Conservation (phyloP, 2,329 filamentous ascomycete genomes). For the Pseudogymnoascus sp. region DNA sequence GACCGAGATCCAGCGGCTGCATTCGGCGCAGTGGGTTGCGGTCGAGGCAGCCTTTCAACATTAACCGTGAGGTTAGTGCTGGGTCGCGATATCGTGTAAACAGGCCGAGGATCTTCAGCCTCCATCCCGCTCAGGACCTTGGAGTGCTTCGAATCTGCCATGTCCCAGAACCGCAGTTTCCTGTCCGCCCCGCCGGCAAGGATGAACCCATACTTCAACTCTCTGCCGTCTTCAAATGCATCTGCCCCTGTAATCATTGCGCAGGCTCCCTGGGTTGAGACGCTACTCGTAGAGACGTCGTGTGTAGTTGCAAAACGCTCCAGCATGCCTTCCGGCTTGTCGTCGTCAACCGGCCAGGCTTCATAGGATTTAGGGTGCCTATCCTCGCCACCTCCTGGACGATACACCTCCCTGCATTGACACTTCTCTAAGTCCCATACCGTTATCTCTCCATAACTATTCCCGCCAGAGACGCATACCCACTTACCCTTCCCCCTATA, state of each 20-base stretch:
- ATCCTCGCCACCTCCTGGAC: slow-evolving; percentile 50
- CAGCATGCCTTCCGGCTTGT: slow-evolving; percentile 78
- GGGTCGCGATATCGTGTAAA: slow-evolving; percentile 58
- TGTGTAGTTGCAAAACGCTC: slow-evolving; percentile 72
- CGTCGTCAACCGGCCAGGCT: slow-evolving; percentile 83
- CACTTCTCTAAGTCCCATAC: slow-evolving; percentile 94
- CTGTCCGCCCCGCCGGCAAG: slow-evolving; percentile 83
- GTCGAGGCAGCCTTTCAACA: slow-evolving; percentile 41
- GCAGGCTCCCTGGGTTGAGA: slow-evolving; percentile 59
- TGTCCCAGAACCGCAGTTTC: slow-evolving; percentile 91
- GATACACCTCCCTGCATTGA: slow-evolving; percentile 81
- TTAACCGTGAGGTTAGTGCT: slow-evolving; percentile 56
- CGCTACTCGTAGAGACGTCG: slow-evolving; percentile 48
- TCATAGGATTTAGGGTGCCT: slow-evolving; percentile 58
- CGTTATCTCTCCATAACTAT: slow-evolving; percentile 77
- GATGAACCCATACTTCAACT: slow-evolving; percentile 72
- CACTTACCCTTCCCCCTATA: slow-evolving; percentile 70
- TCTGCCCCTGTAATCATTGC: slow-evolving; percentile 68
- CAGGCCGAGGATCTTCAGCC: slow-evolving; percentile 61
- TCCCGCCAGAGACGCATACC: slow-evolving; percentile 84
- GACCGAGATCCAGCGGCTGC: slow-evolving; percentile 24
- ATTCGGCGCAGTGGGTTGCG: slow-evolving; percentile 25
- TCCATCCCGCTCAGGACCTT: slow-evolving; percentile 71
- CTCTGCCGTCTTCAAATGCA: slow-evolving; percentile 58
- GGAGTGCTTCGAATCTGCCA: slow-evolving; percentile 68